Conservation (phyloP, 2,329 filamentous ascomycete species). For the Xylariaceae sp. region DNA sequence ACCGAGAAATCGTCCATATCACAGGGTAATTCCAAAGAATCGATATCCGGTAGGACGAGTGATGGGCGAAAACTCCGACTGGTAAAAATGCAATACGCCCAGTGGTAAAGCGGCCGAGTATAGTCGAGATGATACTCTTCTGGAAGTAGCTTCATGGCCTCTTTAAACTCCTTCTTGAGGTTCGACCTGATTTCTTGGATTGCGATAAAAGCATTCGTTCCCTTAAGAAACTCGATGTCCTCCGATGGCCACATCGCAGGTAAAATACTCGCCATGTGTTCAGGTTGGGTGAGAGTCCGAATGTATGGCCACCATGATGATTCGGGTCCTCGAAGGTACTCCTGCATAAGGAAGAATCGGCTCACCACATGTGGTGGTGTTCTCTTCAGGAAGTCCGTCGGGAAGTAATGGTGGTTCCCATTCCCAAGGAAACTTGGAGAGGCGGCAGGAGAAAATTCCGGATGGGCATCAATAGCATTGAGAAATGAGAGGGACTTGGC, state of each 20-base stretch:
- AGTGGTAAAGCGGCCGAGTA: constrained; percentile 58
- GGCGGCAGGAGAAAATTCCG: constrained; percentile 24
- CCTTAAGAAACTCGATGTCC: constrained; percentile 56
- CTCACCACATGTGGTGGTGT: constrained; percentile 62
- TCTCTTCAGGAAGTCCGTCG: constrained; percentile 50
- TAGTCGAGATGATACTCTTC: constrained; percentile 41
- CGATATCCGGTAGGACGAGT: constrained; percentile 51
- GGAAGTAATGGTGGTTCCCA: constrained; percentile 43
- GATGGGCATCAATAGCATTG: constrained; percentile 49
- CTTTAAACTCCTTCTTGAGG: constrained; percentile 50
- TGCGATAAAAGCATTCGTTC: constrained; percentile 37
- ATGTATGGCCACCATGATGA: constrained; percentile 75
- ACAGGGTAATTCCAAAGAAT: constrained; percentile 40
- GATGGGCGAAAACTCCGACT: constrained; percentile 67
- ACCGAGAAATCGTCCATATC: constrained; percentile 65
- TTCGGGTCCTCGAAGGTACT: constrained; percentile 59
- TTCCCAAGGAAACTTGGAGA: constrained; percentile 8
- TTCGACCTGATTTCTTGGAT: constrained; percentile 47
- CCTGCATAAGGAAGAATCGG: constrained; percentile 70
- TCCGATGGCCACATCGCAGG: constrained; percentile 66
- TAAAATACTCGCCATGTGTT: constrained; percentile 54
- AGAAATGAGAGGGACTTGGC: constrained; percentile 60
- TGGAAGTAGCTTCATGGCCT: constrained; percentile 45
- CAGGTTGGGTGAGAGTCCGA: constrained; percentile 63
- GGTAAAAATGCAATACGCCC: constrained; percentile 67